These are phyloP conservation scores for Camellia oleifera DNA, from an alignment of 179 eudicot species.

Conservation along the genomic window DNA sequence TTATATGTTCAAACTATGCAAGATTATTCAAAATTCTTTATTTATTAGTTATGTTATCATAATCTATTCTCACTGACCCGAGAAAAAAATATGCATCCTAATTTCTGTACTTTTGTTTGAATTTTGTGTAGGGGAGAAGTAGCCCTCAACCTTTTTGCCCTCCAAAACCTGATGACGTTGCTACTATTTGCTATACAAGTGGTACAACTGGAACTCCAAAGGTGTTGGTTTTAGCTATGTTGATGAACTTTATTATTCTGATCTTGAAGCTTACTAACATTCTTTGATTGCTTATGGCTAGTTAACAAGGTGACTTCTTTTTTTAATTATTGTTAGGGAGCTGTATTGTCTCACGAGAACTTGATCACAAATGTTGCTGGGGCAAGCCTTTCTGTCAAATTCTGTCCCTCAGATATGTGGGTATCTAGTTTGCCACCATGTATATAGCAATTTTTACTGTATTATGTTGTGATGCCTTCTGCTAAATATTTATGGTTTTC, in stretches of 20 bases:
- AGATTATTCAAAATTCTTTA: not conserved
- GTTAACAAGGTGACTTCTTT: not conserved
- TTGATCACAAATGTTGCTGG: slow-evolving; percentile 50
- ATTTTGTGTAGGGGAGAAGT: slow-evolving; percentile 33
- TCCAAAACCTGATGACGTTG: slow-evolving; percentile 45
- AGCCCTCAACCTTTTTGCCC: slow-evolving; percentile 39
- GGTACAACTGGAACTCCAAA: slow-evolving; percentile 66
- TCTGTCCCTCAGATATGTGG: slow-evolving; percentile 48
- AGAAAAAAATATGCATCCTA: not conserved
- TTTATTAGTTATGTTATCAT: not conserved
- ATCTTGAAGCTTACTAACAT: not conserved
- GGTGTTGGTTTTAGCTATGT: slow-evolving; percentile 25
- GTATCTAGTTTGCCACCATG: slow-evolving; percentile 16
- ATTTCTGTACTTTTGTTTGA: not conserved
- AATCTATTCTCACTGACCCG: not conserved
- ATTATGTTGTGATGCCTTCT: not conserved
- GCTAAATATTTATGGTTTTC: not conserved
- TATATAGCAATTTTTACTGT: not conserved
- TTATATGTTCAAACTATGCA: not conserved
- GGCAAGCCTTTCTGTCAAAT: slow-evolving; percentile 23
- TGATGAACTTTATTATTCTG: not conserved
- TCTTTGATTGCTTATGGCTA: not conserved
- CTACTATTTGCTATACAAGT: slow-evolving; percentile 59
- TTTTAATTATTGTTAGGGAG: slow-evolving; percentile 34
- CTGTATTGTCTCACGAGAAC: slow-evolving; percentile 46